Evolutionary conservation across 2,329 filamentous ascomycete genomes (phyloP).

Genomic region (Hansfordia pulvinata): DNA sequence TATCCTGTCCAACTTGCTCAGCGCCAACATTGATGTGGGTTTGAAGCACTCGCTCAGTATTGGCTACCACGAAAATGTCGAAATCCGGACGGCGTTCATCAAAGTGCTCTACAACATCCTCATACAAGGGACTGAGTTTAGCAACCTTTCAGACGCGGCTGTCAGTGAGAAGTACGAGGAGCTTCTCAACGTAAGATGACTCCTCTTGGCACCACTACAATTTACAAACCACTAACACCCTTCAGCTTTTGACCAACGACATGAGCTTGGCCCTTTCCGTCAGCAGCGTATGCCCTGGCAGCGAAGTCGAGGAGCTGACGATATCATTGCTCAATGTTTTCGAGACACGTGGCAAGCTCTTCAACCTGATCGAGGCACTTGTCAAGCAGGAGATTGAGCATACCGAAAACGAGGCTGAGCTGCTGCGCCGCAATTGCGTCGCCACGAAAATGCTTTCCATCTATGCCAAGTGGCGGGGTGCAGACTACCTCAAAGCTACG

Average conservation of each 20-base stretch:
- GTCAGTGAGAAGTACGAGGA: constrained; percentile 58
- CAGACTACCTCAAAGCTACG: constrained; percentile 47
- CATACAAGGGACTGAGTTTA: constrained; percentile 60
- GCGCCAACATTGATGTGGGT: constrained; percentile 59
- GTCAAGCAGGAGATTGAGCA: constrained; percentile 58
- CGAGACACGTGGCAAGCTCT: constrained; percentile 49
- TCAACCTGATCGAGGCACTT: constrained; percentile 49
- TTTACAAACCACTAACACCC: constrained; percentile 1
- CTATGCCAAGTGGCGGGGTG: constrained; percentile 60
- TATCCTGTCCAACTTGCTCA: constrained; percentile 55
- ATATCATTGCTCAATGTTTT: constrained; percentile 58
- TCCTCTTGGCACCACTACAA: background rate
- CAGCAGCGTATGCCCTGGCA: constrained; percentile 51
- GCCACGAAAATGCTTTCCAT: constrained; percentile 61
- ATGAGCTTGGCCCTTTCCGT: constrained; percentile 49
- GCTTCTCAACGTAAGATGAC: constrained; percentile 36
- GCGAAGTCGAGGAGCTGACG: constrained; percentile 55
- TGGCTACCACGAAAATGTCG: constrained; percentile 56
- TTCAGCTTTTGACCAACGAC: constrained; percentile 45
- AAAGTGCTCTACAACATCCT: constrained; percentile 59
- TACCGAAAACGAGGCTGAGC: constrained; percentile 55
- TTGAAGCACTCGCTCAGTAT: constrained; percentile 57
- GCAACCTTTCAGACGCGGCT: constrained; percentile 51
- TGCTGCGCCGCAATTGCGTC: constrained; percentile 54
- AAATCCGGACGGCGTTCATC: constrained; percentile 57